Percentiles rank a stretch among this genome's conserved stretches.
phyloP scores from a whole-genome alignment of 2,329 filamentous ascomycete species.

The Colletotrichum brevisporum region DNA sequence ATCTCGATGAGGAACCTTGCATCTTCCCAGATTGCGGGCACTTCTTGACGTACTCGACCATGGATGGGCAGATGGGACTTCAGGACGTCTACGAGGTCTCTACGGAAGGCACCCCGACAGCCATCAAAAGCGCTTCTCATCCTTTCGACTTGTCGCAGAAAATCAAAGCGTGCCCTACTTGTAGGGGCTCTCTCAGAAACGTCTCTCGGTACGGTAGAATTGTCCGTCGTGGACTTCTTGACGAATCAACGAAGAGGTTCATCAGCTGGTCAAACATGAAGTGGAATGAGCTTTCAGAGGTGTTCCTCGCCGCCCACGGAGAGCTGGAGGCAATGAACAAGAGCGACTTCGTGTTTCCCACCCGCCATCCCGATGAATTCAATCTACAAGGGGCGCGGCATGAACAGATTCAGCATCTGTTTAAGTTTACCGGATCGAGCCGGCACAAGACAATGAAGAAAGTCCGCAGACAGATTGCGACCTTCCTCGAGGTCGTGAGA shows the following conservation, averaged over 20 bases:
- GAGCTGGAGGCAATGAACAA: constrained; percentile 7
- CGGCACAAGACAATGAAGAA: constrained; percentile 5
- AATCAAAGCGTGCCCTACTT: constrained; percentile 70
- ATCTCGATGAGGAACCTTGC: constrained; percentile 72
- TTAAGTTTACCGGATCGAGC: background rate
- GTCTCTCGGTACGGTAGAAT: constrained; percentile 74
- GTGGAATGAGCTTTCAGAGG: constrained; percentile 52
- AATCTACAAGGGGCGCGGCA: background rate
- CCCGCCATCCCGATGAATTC: background rate
- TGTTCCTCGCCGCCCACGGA: constrained; percentile 46
- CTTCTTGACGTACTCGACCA: constrained; percentile 69
- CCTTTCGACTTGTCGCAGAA: constrained; percentile 65
- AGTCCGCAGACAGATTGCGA: constrained; percentile 39
- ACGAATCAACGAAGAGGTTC: constrained; percentile 76
- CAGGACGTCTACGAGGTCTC: constrained; percentile 62
- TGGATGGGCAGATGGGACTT: constrained; percentile 75
- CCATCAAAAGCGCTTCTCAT: constrained; percentile 52
- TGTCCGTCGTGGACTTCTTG: constrained; percentile 70
- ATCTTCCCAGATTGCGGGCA: constrained; percentile 76
- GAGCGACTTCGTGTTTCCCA: background rate
- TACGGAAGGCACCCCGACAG: constrained; percentile 49
- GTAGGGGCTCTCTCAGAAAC: constrained; percentile 70
- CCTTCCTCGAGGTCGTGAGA: constrained; percentile 49
- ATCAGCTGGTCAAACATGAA: constrained; percentile 64
- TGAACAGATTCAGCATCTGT: background rate